Base-by-base conservation (phyloP, 768 basidiomycete genomes). In the Termitomyces heimii region DNA sequence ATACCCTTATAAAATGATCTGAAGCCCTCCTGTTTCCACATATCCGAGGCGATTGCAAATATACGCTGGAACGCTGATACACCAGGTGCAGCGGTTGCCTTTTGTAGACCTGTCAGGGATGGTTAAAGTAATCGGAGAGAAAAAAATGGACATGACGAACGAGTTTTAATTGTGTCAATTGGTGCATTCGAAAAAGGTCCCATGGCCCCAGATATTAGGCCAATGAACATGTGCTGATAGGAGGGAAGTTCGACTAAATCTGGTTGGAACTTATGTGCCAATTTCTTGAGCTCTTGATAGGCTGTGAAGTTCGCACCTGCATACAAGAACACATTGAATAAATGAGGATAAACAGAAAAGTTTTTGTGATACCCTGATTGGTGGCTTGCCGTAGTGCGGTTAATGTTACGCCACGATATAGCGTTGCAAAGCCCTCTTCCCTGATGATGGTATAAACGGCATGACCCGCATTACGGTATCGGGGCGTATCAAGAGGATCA, bases 151-250 rank as follows among this genome's bases (percentile, higher is more conserved):
- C 29, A 47, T 2, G 28, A 76, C 88, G 64, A 70, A 88, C 93
- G 91, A 57, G 96, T 98, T 73, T 97, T 98, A 66, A 96, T 94
- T 12, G 90, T 92, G 70, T 93, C 92, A 53, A 94, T 89, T 1
- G 95, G 96, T 13, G 97, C 97, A 67, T 99, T 98, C 14, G 94
- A 95, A 71, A 98, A 94, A 14, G 97, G 97, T 4, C 97, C 97
- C 88, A 95, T 94, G 2, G 97, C 97, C 51, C 97, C 97, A 47
- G 93, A 96, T 64, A 99, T 84, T 58, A 98, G 79, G 52, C 97
- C 97, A 57, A 98, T 92, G 24, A 90, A 48, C 88, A 97, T 96
- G 65, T 95, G 92, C 69, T 99, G 97, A 71, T 92, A 97, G 34
- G 91, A 92, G 4, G 97, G 97, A 29, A 99, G 80, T 40, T 92